Base-by-base conservation (phyloP, 371 early-diverging fungal species). In the Funneliformis caledonium region DNA sequence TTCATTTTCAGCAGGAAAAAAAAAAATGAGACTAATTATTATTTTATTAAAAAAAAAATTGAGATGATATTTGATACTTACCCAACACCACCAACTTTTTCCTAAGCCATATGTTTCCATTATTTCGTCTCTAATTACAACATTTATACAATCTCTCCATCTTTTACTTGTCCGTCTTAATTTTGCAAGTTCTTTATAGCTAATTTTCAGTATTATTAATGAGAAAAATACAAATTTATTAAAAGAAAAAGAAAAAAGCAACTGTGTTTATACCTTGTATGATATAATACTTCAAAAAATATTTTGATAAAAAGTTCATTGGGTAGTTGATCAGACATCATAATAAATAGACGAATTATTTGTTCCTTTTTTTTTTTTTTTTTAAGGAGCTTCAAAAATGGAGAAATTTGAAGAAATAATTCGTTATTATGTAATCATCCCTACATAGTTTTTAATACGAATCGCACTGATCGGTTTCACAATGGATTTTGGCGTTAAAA, bases 101-200 rank as follows among this genome's bases (percentile, higher is more conserved):
- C 56, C 56, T 5, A 52, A 16, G 5, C 56, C 56, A 52, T 52
- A 52, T 16, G 56, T 52, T 52, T 14, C 56, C 16, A 52, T 19
- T 52, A 70, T 22, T 43, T 43, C 42, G 22, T 70, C 42, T n/a
- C 22, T 37, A n/a, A 70, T 45, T 70, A 45, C 47, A n/a, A 70
- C 19, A 43, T 42, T 42, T 22, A 70, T 70, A 22, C 42, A 45
- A 43, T 70, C 70, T 43, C 8, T 42, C 70, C 70, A 70, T 43
- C 70, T 26, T 47, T 70, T 70, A 11, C 42, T 43, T n/a, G 48
- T 70, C n/a, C 22, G 19, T 70, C 70, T 47, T 43, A 70, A 43
- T 42, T 26, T 70, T 45, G 43, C 42, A 12, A 70, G 45, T n/a
- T 70, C 19, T 70, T 22, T 70, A 70, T 43, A 70, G 11, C 70